Evolutionary conservation across 352 stramenopile genomes (phyloP).

Genomic region (Phytophthora cactorum): DNA sequence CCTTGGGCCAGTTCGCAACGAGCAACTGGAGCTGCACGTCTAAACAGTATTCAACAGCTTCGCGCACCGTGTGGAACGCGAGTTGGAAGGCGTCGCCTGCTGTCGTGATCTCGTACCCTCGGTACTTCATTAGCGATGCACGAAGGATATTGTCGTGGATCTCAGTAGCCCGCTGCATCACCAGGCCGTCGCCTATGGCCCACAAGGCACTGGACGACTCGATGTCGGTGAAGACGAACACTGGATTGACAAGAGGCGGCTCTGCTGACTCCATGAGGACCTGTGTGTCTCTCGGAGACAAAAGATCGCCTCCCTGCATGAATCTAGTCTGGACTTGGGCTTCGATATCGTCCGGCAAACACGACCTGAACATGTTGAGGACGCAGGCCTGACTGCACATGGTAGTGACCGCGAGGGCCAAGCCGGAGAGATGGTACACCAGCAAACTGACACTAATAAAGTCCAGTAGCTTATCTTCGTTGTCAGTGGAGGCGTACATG

Average conservation of each 20-base stretch:
- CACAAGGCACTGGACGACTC: slow-evolving; percentile 69
- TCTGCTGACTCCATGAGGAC: slow-evolving; percentile 48
- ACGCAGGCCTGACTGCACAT: slow-evolving; percentile 58
- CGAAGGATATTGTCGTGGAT: slow-evolving; percentile 67
- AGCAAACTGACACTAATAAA: slow-evolving; percentile 51
- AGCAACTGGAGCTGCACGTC: slow-evolving; percentile 64
- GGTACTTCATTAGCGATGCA: slow-evolving; percentile 56
- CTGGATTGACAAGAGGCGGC: slow-evolving; percentile 50
- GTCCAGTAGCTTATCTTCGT: slow-evolving; percentile 40
- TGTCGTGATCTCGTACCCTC: slow-evolving; percentile 72
- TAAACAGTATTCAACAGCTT: slow-evolving; percentile 68
- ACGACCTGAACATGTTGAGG: slow-evolving; percentile 42
- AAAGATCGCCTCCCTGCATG: slow-evolving; percentile 46
- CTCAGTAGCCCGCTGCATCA: slow-evolving; percentile 59
- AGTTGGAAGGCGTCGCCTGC: slow-evolving; percentile 64
- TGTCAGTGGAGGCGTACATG: slow-evolving; percentile 44
- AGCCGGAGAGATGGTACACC: slow-evolving; percentile 47
- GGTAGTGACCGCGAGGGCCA: slow-evolving; percentile 55
- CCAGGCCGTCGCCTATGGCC: slow-evolving; percentile 44
- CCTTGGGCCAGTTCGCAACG: slow-evolving; percentile 59
- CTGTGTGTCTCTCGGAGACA: slow-evolving; percentile 47
- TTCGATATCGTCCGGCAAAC: slow-evolving; percentile 50
- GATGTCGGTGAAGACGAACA: slow-evolving; percentile 79
- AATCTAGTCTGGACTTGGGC: slow-evolving; percentile 46
- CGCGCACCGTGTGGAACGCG: slow-evolving; percentile 64